Evolutionary conservation across 495 filamentous ascomycete species (phyloP), one percentile per base, ranked within the genome.

Genomic region (Friedmanniomyces endolithicus): DNA sequence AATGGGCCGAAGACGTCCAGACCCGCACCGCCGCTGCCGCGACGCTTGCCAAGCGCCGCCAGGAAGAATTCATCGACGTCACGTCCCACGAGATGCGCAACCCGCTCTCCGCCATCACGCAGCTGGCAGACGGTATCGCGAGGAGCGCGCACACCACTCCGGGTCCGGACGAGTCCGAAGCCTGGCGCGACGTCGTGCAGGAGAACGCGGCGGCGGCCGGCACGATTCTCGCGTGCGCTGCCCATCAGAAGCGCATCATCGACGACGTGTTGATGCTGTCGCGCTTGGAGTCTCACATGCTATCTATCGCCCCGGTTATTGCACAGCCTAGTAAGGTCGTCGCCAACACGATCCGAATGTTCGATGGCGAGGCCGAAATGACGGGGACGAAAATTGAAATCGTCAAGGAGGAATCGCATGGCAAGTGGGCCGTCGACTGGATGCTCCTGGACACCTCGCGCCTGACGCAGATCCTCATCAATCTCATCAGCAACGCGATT

Each of bases 401-500:
- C 27, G 23, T 27, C 2, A 50, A 34, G 16, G 56, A 67, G 16
- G 45, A 52, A 1, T 62, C 58, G 4, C 44, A 59, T 31, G 2
- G 48, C 9, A 35, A 48, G 0, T 44, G 61, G 29, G 23, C 33
- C 16, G 46, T 63, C n/a, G 54, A 57, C 33, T 63, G 52, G 54
- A 52, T 66, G 6, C 43, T 41, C 12, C 31, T 61, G 17, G 65
- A 67, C 53, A 60, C 61, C 11, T 57, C 48, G 3, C 49, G 65
- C 11, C 52, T 67, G 0, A 51, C 57, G 17, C 64, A 67, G 57
- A 53, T 67, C 22, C 52, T 88, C 2, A 81, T 86, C 57, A 87
- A 87, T 60, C 72, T 90, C 2, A 75, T 85, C 61, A 85, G 81
- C 6, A 89, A 41, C 12, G 37, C 37, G 6, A 41, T 41, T 14